These are phyloP conservation scores for Fusarium sp. DNA, from an alignment of 2,329 filamentous ascomycete genomes.

Conservation along the genomic window DNA sequence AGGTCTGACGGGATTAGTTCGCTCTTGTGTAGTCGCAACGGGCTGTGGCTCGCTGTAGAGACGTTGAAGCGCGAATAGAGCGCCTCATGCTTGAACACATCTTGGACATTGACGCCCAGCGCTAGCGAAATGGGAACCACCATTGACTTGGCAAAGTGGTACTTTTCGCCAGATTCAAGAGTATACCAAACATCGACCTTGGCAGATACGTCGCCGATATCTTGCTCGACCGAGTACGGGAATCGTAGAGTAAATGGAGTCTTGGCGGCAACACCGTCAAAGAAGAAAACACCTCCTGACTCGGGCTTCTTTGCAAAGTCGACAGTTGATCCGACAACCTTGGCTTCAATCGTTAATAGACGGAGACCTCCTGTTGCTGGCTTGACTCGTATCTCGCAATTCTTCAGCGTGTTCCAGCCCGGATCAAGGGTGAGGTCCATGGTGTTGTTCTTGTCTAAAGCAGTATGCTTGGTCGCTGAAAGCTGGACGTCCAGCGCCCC, in stretches of 20 bases:
- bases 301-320: conserved; percentile 64
- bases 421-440: conserved; percentile 79
- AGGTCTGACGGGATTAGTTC: conserved; percentile 77
- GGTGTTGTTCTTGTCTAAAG: conserved; percentile 82
- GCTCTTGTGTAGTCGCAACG: conserved; percentile 79
- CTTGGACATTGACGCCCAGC: conserved; percentile 95
- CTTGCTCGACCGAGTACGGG: conserved; percentile 87
- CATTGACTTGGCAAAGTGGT: conserved; percentile 60
- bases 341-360: conserved; percentile 70
- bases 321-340: conserved; percentile 57
- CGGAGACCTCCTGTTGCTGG: conserved; percentile 75
- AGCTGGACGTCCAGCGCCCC: conserved; percentile 77
- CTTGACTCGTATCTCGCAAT: conserved; percentile 71
- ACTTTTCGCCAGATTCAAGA: conserved; percentile 69
- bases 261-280: conserved; percentile 59
- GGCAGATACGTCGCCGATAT: conserved; percentile 76
- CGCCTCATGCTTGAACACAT: conserved; percentile 86
- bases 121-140: conserved; percentile 80
- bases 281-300: conserved; percentile 65
- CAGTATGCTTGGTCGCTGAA: conserved; percentile 75
- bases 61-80: conserved; percentile 94
- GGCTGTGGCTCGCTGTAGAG: conserved; percentile 80
- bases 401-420: conserved; percentile 78
- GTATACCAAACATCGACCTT: conserved; percentile 82
- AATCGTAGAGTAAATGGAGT: conserved; percentile 70